Evolutionary conservation across 805 yeast genomes (phyloP).

Genomic region (Komagataella pseudopastoris): DNA sequence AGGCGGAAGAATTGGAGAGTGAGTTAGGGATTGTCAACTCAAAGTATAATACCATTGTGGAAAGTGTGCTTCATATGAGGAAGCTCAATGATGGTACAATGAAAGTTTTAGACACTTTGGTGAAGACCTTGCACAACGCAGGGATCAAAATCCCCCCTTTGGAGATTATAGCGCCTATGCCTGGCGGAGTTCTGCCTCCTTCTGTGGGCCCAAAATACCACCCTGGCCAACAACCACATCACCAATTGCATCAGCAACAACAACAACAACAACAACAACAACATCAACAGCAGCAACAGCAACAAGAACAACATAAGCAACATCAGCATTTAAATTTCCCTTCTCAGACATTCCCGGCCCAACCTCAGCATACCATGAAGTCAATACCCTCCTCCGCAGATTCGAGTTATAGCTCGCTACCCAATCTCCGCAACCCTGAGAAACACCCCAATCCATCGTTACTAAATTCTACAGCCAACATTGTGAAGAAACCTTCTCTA

Average conservation of each 20-base stretch:
- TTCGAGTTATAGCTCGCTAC: neutral
- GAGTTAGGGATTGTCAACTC: constrained; percentile 31
- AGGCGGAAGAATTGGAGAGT: constrained; percentile 17
- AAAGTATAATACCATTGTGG: constrained; percentile 53
- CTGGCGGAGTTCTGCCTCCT: constrained; percentile 1
- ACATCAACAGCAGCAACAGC: constrained; percentile 4
- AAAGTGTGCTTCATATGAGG: constrained; percentile 43
- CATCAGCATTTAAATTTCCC: constrained; percentile 2
- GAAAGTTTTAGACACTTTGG: constrained; percentile 34
- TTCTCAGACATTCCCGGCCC: constrained; percentile 4
- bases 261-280: constrained; percentile 2
- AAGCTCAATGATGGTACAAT: constrained; percentile 43
- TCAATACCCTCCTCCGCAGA: neutral
- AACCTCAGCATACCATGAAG: neutral
- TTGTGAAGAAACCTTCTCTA: neutral
- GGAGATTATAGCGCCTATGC: constrained; percentile 34
- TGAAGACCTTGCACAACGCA: constrained; percentile 33
- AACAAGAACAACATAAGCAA: constrained; percentile 3
- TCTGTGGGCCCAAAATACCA: neutral
- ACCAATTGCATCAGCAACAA: constrained; percentile 3
- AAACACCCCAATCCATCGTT: neutral
- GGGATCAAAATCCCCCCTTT: constrained; percentile 61
- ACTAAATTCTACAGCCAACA: neutral
- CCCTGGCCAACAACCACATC: constrained; percentile 2
- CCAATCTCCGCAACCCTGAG: neutral